These are phyloP conservation scores for Boletus barrowsii DNA, from an alignment of 768 basidiomycete genomes.

Conservation along the genomic window DNA sequence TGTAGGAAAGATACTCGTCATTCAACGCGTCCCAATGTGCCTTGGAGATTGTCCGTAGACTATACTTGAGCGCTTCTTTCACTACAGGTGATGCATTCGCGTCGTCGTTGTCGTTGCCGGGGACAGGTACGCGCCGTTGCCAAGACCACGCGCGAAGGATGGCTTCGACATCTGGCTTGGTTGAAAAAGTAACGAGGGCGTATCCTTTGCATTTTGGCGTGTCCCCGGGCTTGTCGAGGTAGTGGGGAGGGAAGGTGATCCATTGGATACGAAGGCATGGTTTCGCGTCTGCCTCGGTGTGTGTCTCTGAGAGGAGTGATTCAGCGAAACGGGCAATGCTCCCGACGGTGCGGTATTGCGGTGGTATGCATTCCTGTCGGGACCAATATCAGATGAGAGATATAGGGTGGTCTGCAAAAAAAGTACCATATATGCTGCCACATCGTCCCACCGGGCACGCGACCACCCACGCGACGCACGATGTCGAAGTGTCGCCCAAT, in stretches of 20 bases:
- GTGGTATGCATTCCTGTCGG: slow-evolving; percentile 68
- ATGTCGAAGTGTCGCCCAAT: slow-evolving; percentile 33
- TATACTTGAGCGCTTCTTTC: slow-evolving; percentile 52
- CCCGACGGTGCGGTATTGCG: slow-evolving; percentile 47
- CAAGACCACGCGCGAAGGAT: slow-evolving; percentile 63
- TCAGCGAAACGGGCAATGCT: slow-evolving; percentile 46
- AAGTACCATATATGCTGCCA: slow-evolving; percentile 65
- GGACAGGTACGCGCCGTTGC: slow-evolving; percentile 1
- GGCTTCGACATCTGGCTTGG: slow-evolving; percentile 36
- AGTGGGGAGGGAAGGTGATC: slow-evolving; percentile 59
- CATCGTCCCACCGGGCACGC: slow-evolving; percentile 56
- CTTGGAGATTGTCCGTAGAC: slow-evolving; percentile 58
- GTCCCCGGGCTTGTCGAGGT: slow-evolving; percentile 55
- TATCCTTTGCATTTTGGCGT: slow-evolving; percentile 69
- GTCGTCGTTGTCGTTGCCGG: background rate
- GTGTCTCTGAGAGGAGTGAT: slow-evolving; percentile 27
- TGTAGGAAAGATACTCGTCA: slow-evolving; percentile 67
- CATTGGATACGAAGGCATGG: slow-evolving; percentile 41
- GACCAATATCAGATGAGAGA: background rate
- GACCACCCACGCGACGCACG: slow-evolving; percentile 26
- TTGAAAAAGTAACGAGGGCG: slow-evolving; percentile 60
- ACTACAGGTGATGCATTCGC: slow-evolving; percentile 3
- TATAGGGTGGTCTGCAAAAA: background rate
- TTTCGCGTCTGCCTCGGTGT: background rate
- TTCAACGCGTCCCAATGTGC: slow-evolving; percentile 60